Conservation (phyloP, 202 grass and related monocot genomes). For the Carex arenaria region DNA sequence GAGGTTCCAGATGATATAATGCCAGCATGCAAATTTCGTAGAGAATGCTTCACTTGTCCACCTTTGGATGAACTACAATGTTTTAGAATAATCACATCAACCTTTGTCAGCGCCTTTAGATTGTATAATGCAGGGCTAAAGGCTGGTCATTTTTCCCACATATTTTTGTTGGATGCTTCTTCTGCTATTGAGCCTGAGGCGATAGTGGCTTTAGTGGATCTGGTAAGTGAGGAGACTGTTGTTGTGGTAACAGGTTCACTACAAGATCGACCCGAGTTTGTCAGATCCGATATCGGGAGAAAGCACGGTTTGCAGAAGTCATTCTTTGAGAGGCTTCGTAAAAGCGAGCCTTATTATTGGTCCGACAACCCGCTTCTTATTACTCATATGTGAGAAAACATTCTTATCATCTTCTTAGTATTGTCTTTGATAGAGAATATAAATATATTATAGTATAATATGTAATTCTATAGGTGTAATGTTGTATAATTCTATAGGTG, state of each 20-base stretch:
- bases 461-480: too few relatives aligned
- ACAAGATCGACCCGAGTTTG: neutral
- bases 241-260: slow-evolving; percentile 20
- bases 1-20: slow-evolving; percentile 29
- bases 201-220: slow-evolving; percentile 18
- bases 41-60: slow-evolving; percentile 30
- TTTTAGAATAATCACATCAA: slow-evolving; percentile 28
- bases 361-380: neutral
- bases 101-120: slow-evolving; percentile 25
- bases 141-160: slow-evolving; percentile 32
- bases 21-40: neutral
- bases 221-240: slow-evolving; percentile 18
- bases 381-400: neutral
- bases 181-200: slow-evolving; percentile 24
- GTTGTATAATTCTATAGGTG: too few relatives aligned
- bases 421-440: neutral
- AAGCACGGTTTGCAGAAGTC: slow-evolving; percentile 10
- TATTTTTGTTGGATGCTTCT: slow-evolving; percentile 28
- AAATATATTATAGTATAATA: too few relatives aligned
- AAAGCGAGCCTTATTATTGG: slow-evolving; percentile 21
- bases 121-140: slow-evolving; percentile 18
- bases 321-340: slow-evolving; percentile 25
- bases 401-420: too few relatives aligned
- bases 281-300: slow-evolving; percentile 28
- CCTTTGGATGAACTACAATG: neutral